Base-by-base conservation (phyloP, 441 rosid genomes). In the Gossypium gossypioides region DNA sequence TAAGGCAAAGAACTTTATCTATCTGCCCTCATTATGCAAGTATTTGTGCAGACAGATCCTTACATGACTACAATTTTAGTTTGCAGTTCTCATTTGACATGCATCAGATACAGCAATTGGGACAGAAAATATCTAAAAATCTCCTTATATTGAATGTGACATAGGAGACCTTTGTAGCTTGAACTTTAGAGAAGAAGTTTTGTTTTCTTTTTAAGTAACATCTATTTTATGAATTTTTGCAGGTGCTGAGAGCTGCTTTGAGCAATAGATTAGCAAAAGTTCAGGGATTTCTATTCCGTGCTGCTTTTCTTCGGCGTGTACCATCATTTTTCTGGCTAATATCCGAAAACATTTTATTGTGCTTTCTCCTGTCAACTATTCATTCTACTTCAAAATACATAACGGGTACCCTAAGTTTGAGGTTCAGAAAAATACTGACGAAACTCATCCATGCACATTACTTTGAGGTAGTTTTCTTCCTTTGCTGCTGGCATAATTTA, bases 221-320 rank as follows among this genome's bases (percentile, higher is more conserved):
- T 15, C 62, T 42, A 21, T 60, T 59, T 34, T 76, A 16, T 16
- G 68, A 24, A 50, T 64, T 73, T 76, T 78, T 81, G 66, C 92
- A 96, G 99, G 91, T 91, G 50, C 82, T 89, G 72, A 89, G 89
- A 85, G 90, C 99, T 74, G 85, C 93, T 83, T 81, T 91, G 87
- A 90, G 96, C 90, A 93, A 96, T 77, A 87, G 98, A 84, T 79
- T 96, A 75, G 99, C 99, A 34, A 96, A 92, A 89, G 97, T 96
- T 68, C 99, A 93, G 81, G 99, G 99, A 76, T 96, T 90, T 83
- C 81, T 96, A 54, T 93, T 96, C 76, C 99, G 93, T 46, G 97
- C 99, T 68, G 98, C 99, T 74, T 96, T 96, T 82, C 94, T 96
- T 81, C 86, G 85, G 74, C 98, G 93, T 15, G 87, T 90, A 12